Evolutionary conservation across 352 stramenopile species (phyloP).

Genomic region (Globisporangium orthogonon): DNA sequence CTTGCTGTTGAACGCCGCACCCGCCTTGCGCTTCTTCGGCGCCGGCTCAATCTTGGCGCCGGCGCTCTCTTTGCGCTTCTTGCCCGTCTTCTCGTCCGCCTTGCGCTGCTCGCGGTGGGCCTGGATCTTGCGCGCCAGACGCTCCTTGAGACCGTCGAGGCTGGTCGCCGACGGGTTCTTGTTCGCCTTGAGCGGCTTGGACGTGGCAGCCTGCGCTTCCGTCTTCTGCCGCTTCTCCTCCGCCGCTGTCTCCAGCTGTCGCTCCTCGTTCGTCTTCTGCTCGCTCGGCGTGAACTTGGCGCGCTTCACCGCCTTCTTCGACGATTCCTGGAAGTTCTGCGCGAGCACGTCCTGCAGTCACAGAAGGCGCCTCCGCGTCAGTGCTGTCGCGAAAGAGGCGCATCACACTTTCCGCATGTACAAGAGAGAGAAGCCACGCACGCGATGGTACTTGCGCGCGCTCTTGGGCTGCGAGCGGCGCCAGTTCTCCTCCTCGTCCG

Average conservation of each 20-base stretch:
- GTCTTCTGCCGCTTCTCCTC: constrained; percentile 46
- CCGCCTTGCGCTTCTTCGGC: constrained; percentile 54
- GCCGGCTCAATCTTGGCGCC: constrained; percentile 23
- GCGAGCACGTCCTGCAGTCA: constrained; percentile 40
- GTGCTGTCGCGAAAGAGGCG: background rate
- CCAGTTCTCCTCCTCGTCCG: constrained; percentile 72
- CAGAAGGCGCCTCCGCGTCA: background rate
- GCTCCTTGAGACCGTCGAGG: constrained; percentile 59
- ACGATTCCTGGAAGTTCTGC: constrained; percentile 40
- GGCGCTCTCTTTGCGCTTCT: constrained; percentile 36
- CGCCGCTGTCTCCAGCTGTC: constrained; percentile 36
- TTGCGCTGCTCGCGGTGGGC: constrained; percentile 68
- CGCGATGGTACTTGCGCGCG: constrained; percentile 71
- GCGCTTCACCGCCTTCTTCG: constrained; percentile 64
- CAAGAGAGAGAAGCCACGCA: constrained; percentile 10
- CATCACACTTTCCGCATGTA: background rate
- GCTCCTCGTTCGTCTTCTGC: constrained; percentile 61
- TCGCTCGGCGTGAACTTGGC: constrained; percentile 60
- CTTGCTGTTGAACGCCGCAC: constrained; percentile 34
- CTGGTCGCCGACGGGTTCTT: constrained; percentile 34
- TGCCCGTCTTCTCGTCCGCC: constrained; percentile 50
- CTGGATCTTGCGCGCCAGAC: constrained; percentile 63
- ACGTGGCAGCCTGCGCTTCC: constrained; percentile 10
- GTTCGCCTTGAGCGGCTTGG: constrained; percentile 21
- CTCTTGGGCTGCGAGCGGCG: constrained; percentile 49